Evolutionary conservation across 129 eudicot species (phyloP).

Genomic region (Cynara cardunculus): DNA sequence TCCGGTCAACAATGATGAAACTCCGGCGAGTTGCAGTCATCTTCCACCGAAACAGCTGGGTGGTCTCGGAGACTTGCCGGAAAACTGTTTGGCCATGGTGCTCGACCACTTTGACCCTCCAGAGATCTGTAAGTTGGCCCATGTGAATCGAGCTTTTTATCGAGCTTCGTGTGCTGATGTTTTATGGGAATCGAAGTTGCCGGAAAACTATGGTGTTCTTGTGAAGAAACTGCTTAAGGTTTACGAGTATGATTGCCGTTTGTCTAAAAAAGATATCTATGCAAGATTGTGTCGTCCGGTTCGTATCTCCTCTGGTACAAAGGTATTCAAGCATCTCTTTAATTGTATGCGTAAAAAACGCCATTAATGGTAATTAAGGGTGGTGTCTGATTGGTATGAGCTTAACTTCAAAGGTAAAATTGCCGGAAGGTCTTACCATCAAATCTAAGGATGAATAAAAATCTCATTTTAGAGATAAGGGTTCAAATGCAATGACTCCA

Average conservation of each 20-base stretch:
- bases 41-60: conserved; percentile 6
- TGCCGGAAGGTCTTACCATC: too few species aligned
- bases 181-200: conserved; percentile 57
- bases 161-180: conserved; percentile 45
- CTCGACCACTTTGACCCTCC: conserved; percentile 34
- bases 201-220: conserved; percentile 41
- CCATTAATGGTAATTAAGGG: not conserved
- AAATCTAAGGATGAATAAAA: too few species aligned
- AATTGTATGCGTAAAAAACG: not conserved
- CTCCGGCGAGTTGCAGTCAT: not conserved
- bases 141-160: conserved; percentile 27
- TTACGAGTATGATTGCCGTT: not conserved
- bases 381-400: too few species aligned
- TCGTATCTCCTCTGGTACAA: conserved; percentile 34
- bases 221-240: conserved; percentile 22
- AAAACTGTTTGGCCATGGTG: conserved; percentile 47
- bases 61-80: conserved; percentile 50
- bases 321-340: conserved; percentile 23
- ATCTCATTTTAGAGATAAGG: too few species aligned
- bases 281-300: conserved; percentile 32
- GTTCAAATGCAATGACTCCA: too few species aligned
- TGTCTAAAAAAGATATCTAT: conserved; percentile 37
- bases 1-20: not conserved
- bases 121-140: conserved; percentile 41
- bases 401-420: too few species aligned